Percentiles rank a stretch among this genome's conserved stretches.
These are phyloP conservation scores for Vigna nakashimae DNA, from an alignment of 306 rosid species.

Conservation along the genomic window DNA sequence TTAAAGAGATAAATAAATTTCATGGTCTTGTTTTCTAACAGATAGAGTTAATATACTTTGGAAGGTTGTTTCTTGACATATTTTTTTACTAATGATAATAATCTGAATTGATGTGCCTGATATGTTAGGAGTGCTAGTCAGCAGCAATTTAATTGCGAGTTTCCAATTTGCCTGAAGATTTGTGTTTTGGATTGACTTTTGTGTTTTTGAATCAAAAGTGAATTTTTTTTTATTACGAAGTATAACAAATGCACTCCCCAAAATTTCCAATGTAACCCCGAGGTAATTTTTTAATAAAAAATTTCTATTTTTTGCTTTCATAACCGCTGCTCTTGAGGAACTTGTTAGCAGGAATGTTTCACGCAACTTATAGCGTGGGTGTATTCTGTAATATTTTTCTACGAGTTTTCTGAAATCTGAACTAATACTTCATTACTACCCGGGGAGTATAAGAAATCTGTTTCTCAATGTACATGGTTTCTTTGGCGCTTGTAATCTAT, in stretches of 20 bases:
- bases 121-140: background rate
- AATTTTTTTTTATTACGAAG: background rate
- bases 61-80: background rate
- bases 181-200: background rate
- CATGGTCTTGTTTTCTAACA: background rate
- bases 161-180: background rate
- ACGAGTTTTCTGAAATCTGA: constrained; percentile 4
- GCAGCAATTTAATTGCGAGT: constrained; percentile 4
- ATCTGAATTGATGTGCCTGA: background rate
- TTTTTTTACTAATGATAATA: background rate
- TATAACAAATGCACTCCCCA: background rate
- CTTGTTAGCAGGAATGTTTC: background rate
- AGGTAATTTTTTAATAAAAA: background rate
- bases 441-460: constrained; percentile 13
- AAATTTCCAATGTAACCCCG: background rate
- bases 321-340: background rate
- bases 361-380: background rate
- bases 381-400: background rate
- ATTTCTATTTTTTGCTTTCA: background rate
- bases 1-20: constrained; percentile 2
- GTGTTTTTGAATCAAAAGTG: background rate
- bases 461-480: constrained; percentile 6
- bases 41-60: background rate
- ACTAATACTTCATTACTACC: background rate
- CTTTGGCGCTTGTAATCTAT: constrained; percentile 9